A percentile compares a stretch with the other conserved stretches of the same genome.
These are phyloP conservation scores for Pelargonium fulgidum DNA, from an alignment of 441 rosid species.

Conservation along the genomic window DNA sequence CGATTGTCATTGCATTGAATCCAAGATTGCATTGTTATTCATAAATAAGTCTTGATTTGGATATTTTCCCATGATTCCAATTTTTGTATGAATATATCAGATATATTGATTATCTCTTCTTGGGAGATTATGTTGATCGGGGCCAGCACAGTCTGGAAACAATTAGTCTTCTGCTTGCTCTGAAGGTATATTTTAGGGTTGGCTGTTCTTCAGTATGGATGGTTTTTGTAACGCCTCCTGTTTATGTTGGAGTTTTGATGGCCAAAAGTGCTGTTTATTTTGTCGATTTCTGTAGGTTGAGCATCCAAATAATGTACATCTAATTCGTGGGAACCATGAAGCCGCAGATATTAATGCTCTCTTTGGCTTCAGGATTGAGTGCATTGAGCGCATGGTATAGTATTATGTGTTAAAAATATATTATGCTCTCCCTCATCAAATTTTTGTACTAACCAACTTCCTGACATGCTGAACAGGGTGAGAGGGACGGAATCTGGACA, in stretches of 20 bases:
- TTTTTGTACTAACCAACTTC: constrained; percentile 20
- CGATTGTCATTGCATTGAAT: not conserved
- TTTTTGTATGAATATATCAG: constrained; percentile 41
- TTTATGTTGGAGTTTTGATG: constrained; percentile 21
- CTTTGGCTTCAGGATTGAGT: constrained; percentile 94
- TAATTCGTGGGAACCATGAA: constrained; percentile 99
- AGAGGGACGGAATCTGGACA: constrained; percentile 97
- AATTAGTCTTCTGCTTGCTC: constrained; percentile 82
- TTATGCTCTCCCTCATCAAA: constrained; percentile 12
- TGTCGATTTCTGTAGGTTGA: constrained; percentile 57
- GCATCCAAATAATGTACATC: constrained; percentile 77
- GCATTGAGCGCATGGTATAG: constrained; percentile 98
- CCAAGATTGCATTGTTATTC: not conserved
- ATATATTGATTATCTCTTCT: constrained; percentile 95
- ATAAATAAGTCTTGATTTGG: not conserved
- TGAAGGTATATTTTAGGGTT: constrained; percentile 55
- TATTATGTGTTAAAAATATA: constrained; percentile 13
- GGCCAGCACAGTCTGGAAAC: constrained; percentile 99
- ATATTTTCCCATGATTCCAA: constrained; percentile 6
- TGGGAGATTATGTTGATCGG: constrained; percentile 99
- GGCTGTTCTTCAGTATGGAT: constrained; percentile 4
- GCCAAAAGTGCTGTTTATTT: constrained; percentile 15
- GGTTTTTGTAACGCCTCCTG: not conserved
- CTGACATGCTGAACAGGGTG: constrained; percentile 58
- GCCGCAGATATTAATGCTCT: constrained; percentile 99